Evolutionary conservation across 768 basidiomycete species (phyloP), one percentile per base, ranked within the genome.

Genomic region (Amanita subjunquillea): DNA sequence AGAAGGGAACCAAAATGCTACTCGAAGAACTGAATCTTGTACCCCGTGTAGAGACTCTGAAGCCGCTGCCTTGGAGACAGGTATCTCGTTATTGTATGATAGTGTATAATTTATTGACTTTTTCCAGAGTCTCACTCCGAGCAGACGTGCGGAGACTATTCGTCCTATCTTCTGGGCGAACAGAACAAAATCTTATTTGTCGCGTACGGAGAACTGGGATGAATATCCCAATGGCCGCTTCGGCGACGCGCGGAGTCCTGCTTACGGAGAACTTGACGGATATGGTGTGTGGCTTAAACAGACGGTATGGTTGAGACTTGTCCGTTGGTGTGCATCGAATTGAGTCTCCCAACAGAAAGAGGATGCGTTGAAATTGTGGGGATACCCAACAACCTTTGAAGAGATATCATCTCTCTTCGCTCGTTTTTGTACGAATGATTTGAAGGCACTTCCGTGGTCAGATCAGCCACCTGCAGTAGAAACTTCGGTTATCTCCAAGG

Each of bases 151-250:
- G 57, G 96, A 99, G 69, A 86, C 80, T 45, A 98, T 95, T 57
- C 86, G 96, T 32, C 96, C 96, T 3, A 98, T 99, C 63, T 98
- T 98, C 74, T 98, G 95, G 94, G 92, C 96, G 10, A 98, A 99
- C 70, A 78, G 95, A 37, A 80, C 92, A 36, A 88, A 93, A 63
- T 96, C 93, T 1, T 98, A 98, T 65, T 74, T 98, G 43, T 90
- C 90, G 6, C 86, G 95, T 50, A 98, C 96, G 12, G 93, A 96
- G 65, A 91, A 96, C 63, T 99, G 96, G 96, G 96, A 99, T 64
- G 95, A 98, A 65, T 98, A 96, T 67, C 96, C 96, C 47, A 99
- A 99, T 66, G 96, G 96, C 51, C 90, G 96, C 58, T 99, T 95
- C 63, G 96, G 96, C 60, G 96, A 98, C 70, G 86, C 94, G 6